phyloP scores from a whole-genome alignment of 1,284 basidiomycete species.

The Agaricales sp. region DNA sequence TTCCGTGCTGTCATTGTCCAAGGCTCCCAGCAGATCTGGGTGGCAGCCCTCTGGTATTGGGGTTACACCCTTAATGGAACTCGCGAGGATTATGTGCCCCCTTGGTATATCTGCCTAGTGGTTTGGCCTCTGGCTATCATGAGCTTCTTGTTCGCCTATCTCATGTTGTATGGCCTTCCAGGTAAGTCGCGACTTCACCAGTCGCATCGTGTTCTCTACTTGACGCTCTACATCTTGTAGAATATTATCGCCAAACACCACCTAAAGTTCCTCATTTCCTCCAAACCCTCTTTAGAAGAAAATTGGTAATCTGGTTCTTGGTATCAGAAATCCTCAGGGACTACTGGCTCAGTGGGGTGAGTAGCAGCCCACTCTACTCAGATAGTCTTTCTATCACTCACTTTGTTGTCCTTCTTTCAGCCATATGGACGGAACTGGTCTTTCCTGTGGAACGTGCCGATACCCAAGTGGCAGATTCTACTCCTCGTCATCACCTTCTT shows the following conservation, averaged over 20 bases:
- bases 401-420: conserved; percentile 24
- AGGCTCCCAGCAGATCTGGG: conserved; percentile 89
- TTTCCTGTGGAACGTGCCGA: conserved; percentile 81
- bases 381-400: neutral
- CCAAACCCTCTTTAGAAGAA: conserved; percentile 78
- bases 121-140: conserved; percentile 77
- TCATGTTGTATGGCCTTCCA: conserved; percentile 79
- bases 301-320: conserved; percentile 89
- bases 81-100: conserved; percentile 37
- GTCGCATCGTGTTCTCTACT: neutral
- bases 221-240: conserved; percentile 28
- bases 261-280: conserved; percentile 90
- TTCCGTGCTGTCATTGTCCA: conserved; percentile 84
- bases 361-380: conserved; percentile 17
- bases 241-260: conserved; percentile 81
- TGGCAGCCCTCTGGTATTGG: conserved; percentile 92
- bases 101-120: conserved; percentile 78
- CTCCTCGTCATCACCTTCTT: conserved; percentile 80
- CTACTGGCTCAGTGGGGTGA: conserved; percentile 86
- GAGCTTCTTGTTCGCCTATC: conserved; percentile 67
- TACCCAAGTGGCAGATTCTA: conserved; percentile 76
- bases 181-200: conserved; percentile 32
- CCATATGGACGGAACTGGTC: conserved; percentile 89
- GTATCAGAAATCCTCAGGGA: conserved; percentile 81
- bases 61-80: conserved; percentile 66